These are phyloP conservation scores for Chytriomyces sp. DNA, from an alignment of 192 early-diverging fungal genomes.

Conservation along the genomic window DNA sequence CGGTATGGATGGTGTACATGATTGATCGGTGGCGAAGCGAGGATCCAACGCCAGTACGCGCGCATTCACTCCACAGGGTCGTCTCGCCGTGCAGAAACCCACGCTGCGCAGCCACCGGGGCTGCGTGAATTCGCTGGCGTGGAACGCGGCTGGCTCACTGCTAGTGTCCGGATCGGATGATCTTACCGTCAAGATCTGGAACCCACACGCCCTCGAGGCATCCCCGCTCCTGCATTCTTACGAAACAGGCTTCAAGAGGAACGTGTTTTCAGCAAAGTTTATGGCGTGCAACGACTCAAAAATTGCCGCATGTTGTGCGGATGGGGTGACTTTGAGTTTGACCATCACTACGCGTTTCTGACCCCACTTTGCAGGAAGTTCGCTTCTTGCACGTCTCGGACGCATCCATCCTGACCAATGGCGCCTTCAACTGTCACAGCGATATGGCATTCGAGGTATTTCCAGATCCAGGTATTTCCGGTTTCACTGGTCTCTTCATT, in stretches of 20 bases:
- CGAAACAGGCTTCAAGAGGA: neutral
- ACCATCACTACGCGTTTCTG: neutral
- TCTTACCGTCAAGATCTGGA: conserved; percentile 16
- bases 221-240: neutral
- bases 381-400: conserved; percentile 2
- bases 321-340: neutral
- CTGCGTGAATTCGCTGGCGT: conserved; percentile 24
- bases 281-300: neutral
- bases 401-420: neutral
- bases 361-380: neutral
- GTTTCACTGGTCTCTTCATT: too few relatives aligned
- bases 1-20: too few relatives aligned
- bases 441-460: conserved; percentile 27
- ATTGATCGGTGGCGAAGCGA: too few relatives aligned
- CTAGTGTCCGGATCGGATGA: conserved; percentile 26
- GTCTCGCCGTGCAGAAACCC: neutral
- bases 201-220: conserved; percentile 6
- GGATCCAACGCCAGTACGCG: neutral
- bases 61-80: neutral
- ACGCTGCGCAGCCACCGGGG: conserved; percentile 20
- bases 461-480: conserved; percentile 20
- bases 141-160: conserved; percentile 9
- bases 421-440: conserved; percentile 27
- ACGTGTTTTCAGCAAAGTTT: conserved; percentile 28
- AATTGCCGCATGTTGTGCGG: conserved; percentile 8